Base-by-base conservation (phyloP, 1,139 yeast genomes). In the Torulaspora globosa region DNA sequence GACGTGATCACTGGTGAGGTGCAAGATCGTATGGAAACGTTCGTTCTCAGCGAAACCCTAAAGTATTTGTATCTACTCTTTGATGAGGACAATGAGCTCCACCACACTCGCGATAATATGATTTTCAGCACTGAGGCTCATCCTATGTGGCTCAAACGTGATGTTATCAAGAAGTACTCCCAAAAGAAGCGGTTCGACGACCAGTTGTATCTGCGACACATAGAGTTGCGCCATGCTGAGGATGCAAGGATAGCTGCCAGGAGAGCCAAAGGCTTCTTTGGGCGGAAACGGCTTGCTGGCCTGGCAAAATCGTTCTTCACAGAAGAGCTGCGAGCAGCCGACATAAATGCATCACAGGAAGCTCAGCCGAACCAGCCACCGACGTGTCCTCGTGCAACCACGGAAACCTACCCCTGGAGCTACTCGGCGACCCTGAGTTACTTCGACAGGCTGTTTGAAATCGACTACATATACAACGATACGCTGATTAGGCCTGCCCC, bases 51-150 rank as follows among this genome's bases (percentile, higher is more conserved):
- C 44, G 97, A 89, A 61, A 85, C 95, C 0, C 71, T 85, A 44
- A 89, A 89, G 65, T 90, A 90, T 60, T 68, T 89, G n/a, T 89
- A 82, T 58, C 66, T 89, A 27, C 67, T 89, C 40, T 89, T 89
- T 68, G 95, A 88, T 60, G 80, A 75, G 10, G 72, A 72, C 5
- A 80, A 88, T 59, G 76, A 74, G 23, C 59, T 80, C 18, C 80
- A 84, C 54, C 72, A 64, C 38, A 67, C 69, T 6, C 55, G 62
- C 21, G 77, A 79, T 36, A 83, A 81, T 56, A 75, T 84, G 67
- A 72, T 90, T 1, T 90, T 89, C 58, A 84, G 96, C 9, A 90
- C 97, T 0, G 97, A 90, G 60, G 97, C 94, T 0, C 97, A 90
- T 63, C 96, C 96, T 2, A 62, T 89, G 50, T 88, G 96, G 95